Evolutionary conservation across 495 filamentous ascomycete species (phyloP).

Genomic region (Podospora sp.): DNA sequence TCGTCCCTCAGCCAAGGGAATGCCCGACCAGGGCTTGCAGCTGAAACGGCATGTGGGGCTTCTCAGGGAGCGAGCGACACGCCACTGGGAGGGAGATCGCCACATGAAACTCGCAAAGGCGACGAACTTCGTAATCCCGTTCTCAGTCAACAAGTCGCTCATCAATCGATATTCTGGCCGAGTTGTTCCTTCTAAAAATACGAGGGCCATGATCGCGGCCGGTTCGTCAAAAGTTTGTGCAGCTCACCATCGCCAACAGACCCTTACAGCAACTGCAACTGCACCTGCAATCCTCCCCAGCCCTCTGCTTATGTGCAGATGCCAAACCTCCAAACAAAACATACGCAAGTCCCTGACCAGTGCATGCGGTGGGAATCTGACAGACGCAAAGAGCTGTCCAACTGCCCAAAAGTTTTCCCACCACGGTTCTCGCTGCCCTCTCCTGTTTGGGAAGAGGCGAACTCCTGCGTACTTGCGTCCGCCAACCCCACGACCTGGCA

Average conservation of each 20-base stretch:
- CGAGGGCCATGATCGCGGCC: neutral
- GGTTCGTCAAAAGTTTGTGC: neutral
- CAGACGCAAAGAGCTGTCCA: neutral
- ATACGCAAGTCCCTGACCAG: neutral
- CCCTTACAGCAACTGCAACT: neutral
- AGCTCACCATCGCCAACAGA: neutral
- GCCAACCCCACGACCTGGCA: neutral
- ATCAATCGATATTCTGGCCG: neutral
- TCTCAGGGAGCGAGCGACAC: neutral
- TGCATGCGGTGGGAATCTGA: neutral
- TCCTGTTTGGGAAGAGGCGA: constrained; percentile 2
- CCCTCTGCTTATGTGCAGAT: neutral
- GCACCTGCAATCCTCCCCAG: neutral
- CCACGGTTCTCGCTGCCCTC: neutral
- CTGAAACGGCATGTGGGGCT: constrained; percentile 33
- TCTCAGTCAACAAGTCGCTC: neutral
- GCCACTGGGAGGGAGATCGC: constrained; percentile 10
- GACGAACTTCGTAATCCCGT: neutral
- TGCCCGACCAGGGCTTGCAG: constrained; percentile 3
- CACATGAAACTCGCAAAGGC: constrained; percentile 22
- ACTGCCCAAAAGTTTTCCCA: neutral
- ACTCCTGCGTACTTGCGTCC: constrained; percentile 7
- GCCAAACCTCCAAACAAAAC: neutral
- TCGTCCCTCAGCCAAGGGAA: constrained; percentile 9
- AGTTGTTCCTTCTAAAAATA: neutral